phyloP scores from a whole-genome alignment of 495 filamentous ascomycete species.

The Aspergillus campestris region DNA sequence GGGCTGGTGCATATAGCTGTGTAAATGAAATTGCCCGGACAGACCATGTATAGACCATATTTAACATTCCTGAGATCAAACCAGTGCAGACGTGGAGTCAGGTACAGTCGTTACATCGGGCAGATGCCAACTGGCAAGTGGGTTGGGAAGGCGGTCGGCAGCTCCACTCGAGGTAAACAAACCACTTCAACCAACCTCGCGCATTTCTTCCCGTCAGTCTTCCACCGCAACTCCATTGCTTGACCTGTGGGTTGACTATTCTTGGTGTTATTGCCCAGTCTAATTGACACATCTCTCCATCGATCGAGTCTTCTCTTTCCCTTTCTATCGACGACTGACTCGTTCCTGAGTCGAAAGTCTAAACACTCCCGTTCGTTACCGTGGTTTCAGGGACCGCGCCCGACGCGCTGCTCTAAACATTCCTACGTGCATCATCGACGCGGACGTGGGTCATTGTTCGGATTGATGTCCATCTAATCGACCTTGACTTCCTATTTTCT shows the following conservation, averaged over 20 bases:
- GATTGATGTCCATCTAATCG: too few relatives aligned
- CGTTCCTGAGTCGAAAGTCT: background rate
- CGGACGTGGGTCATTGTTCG: too few relatives aligned
- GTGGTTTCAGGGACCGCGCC: background rate
- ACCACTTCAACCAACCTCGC: slow-evolving; percentile 12
- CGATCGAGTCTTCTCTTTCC: background rate
- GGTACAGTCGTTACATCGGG: too few relatives aligned
- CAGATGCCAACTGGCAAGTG: too few relatives aligned
- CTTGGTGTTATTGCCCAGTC: background rate
- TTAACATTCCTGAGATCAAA: too few relatives aligned
- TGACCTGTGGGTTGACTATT: background rate
- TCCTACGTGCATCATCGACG: background rate
- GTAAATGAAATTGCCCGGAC: too few relatives aligned
- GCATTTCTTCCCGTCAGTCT: slow-evolving; percentile 2
- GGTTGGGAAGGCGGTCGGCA: slow-evolving; percentile 7
- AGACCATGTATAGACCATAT: too few relatives aligned
- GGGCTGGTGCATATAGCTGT: too few relatives aligned
- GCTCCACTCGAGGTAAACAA: slow-evolving; percentile 12
- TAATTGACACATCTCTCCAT: background rate
- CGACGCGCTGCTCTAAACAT: slow-evolving; percentile 4
- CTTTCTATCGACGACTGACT: background rate
- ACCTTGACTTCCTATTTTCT: background rate
- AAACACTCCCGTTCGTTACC: too few relatives aligned
- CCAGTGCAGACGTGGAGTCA: too few relatives aligned
- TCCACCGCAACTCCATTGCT: background rate